Base-by-base conservation (phyloP, 2,329 filamentous ascomycete species). In the Penicillium vulpinum region DNA sequence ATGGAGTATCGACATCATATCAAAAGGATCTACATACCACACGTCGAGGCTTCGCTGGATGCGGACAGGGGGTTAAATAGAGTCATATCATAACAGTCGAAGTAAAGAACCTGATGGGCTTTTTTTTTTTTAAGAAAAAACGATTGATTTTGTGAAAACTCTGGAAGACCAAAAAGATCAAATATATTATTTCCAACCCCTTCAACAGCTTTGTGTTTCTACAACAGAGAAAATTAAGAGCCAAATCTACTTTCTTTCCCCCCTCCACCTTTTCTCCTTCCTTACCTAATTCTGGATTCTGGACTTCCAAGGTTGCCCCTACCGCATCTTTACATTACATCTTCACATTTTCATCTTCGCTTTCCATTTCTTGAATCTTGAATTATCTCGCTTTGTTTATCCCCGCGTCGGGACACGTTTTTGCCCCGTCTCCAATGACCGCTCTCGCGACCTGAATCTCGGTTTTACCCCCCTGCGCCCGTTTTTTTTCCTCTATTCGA, bases 21-120 rank as follows among this genome's bases (percentile, higher is more conserved):
- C 36, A 33, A 40, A 39, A 7, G 33, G 64, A 66, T 66, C 64
- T 65, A 58, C 64, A 66, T 66, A 63, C 62, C 62, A 56, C 31
- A 56, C 33, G 51, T 40, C 21, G 36, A 60, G 28, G 13, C 18
- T 9, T 51, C 21, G 38, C 49, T 65, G 64, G 58, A 61, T 64
- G 61, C 62, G 55, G 64, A 58, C 59, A 65, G 59, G 59, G 59
- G 59, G 24, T n/a, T 8, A 31, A 18, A 31, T 26, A 39, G 38
- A 44, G 16, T 51, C 48, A 54, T 48, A 48, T 54, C 43, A 48
- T 40, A 48, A 54, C 51, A 47, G 39, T 31, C n/a, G 21, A 39
- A 33, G 31, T 10, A 51, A 31, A 21, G 2, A 31, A 22, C 21
- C n/a, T n/a, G 6, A 22, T n/a, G n/a, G n/a, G n/a, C n/a, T n/a